phyloP scores from a whole-genome alignment of 164 flowering plant genomes.

The Hamamelis virginiana region DNA sequence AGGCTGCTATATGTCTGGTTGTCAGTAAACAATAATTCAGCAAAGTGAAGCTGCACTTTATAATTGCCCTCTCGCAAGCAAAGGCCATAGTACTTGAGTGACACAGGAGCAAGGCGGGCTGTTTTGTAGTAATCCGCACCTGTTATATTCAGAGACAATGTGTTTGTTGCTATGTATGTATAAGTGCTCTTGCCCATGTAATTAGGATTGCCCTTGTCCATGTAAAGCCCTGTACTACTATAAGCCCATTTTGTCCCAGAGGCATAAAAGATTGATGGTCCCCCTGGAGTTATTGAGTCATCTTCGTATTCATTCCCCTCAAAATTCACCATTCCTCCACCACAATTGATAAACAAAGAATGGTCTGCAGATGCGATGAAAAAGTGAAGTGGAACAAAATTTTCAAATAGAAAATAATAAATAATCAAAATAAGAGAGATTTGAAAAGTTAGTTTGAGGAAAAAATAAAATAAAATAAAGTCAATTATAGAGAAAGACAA shows the following conservation, averaged over 20 bases:
- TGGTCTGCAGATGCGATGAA: constrained; percentile 38
- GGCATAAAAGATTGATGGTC: constrained; percentile 39
- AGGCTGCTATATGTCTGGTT: constrained; percentile 43
- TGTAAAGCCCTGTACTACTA: constrained; percentile 56
- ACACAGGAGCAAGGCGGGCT: constrained; percentile 70
- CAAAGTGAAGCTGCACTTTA: constrained; percentile 76
- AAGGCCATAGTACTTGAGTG: constrained; percentile 79
- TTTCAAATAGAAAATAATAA: too few species aligned
- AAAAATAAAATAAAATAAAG: too few species aligned
- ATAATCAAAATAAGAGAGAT: too few species aligned
- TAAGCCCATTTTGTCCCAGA: constrained; percentile 51
- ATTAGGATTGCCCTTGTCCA: constrained; percentile 20
- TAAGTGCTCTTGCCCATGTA: too few species aligned
- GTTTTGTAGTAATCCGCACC: constrained; percentile 37
- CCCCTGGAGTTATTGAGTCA: constrained; percentile 33
- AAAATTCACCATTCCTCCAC: constrained; percentile 35
- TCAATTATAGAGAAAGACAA: too few species aligned
- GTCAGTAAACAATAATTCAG: constrained; percentile 65
- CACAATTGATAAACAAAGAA: constrained; percentile 75
- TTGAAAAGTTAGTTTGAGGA: too few species aligned
- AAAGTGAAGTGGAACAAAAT: too few species aligned
- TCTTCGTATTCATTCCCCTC: constrained; percentile 50
- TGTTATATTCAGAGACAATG: constrained; percentile 21
- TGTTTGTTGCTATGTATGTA: constrained; percentile 24
- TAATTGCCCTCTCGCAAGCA: constrained; percentile 73